Evolutionary conservation across 352 stramenopile species (phyloP).

Genomic region (Sclerospora graminicola): DNA sequence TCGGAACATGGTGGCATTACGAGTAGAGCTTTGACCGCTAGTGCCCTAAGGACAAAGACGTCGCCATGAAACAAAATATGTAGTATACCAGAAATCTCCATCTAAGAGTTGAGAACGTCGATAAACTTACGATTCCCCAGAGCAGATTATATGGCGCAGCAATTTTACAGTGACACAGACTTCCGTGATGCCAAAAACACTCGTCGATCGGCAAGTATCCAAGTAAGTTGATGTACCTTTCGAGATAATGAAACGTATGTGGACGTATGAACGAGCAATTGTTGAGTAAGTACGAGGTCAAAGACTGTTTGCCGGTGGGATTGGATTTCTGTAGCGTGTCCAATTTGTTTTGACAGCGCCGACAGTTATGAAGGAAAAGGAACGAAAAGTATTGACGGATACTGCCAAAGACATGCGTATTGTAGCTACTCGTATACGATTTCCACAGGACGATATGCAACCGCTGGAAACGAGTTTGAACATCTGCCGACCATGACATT

Average conservation of each 20-base stretch:
- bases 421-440: slow-evolving; percentile 81
- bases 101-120: slow-evolving; percentile 38
- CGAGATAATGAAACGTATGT: slow-evolving; percentile 80
- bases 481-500: slow-evolving; percentile 81
- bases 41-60: slow-evolving; percentile 26
- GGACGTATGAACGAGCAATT: slow-evolving; percentile 42
- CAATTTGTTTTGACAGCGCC: slow-evolving; percentile 51
- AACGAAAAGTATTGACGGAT: slow-evolving; percentile 34
- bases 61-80: slow-evolving; percentile 25
- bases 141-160: slow-evolving; percentile 45
- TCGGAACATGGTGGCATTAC: slow-evolving; percentile 71
- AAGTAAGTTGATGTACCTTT: slow-evolving; percentile 70
- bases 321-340: slow-evolving; percentile 59
- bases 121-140: slow-evolving; percentile 29
- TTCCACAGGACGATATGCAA: slow-evolving; percentile 69
- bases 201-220: slow-evolving; percentile 27
- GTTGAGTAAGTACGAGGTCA: slow-evolving; percentile 46
- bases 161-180: slow-evolving; percentile 41
- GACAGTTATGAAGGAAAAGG: slow-evolving; percentile 39
- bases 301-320: slow-evolving; percentile 59
- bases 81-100: slow-evolving; percentile 26
- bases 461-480: slow-evolving; percentile 61
- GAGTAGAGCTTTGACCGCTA: slow-evolving; percentile 68
- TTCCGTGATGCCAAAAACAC: slow-evolving; percentile 16
- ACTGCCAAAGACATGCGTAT: slow-evolving; percentile 80